phyloP scores from a whole-genome alignment of 2,329 filamentous ascomycete genomes.

The Waltergamsia citrina region DNA sequence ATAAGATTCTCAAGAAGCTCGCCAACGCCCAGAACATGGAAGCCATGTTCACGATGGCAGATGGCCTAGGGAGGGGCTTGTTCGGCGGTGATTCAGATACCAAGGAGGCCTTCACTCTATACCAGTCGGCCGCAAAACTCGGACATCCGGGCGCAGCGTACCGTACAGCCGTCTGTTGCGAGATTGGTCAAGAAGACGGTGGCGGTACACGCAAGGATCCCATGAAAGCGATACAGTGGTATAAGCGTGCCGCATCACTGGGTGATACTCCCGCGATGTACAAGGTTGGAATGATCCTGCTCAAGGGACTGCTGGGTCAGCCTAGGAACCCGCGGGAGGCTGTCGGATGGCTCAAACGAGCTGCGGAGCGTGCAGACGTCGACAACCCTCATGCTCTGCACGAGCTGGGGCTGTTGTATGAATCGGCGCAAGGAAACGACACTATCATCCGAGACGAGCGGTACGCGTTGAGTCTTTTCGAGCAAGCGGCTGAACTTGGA shows the following conservation, averaged over 20 bases:
- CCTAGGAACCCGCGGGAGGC: constrained; percentile 74
- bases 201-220: constrained; percentile 88
- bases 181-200: constrained; percentile 89
- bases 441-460: constrained; percentile 70
- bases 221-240: constrained; percentile 95
- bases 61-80: constrained; percentile 74
- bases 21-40: constrained; percentile 63
- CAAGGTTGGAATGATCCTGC: constrained; percentile 91
- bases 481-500: constrained; percentile 75
- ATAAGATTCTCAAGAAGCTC: constrained; percentile 88
- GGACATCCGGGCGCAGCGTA: constrained; percentile 85
- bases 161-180: constrained; percentile 91
- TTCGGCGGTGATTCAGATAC: constrained; percentile 73
- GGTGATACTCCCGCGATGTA: constrained; percentile 95
- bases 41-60: constrained; percentile 89
- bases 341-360: constrained; percentile 85
- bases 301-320: constrained; percentile 91
- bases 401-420: constrained; percentile 64
- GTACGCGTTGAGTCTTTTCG: constrained; percentile 75
- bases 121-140: constrained; percentile 86
- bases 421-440: constrained; percentile 57
- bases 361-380: constrained; percentile 74
- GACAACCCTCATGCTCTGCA: constrained; percentile 95
- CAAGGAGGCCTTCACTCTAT: constrained; percentile 88
- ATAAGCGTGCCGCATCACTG: constrained; percentile 81